phyloP scores from a whole-genome alignment of 257 asterid species.

The Ballota nigra region DNA sequence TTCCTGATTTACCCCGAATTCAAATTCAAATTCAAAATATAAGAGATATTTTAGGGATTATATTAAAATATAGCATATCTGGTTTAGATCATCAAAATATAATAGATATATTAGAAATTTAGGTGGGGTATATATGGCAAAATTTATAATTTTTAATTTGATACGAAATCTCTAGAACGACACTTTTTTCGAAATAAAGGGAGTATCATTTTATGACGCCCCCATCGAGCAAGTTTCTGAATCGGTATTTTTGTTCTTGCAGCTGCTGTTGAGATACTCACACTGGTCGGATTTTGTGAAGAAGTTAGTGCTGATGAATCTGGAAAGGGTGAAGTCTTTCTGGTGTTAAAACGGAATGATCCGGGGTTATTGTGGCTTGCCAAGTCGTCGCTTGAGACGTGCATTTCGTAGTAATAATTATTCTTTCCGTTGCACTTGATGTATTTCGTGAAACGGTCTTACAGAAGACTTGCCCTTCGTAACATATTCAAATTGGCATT shows the following conservation, averaged over 20 bases:
- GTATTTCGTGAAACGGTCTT: not conserved
- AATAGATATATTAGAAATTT: no score
- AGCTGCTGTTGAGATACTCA: constrained; percentile 77
- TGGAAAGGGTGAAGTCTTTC: constrained; percentile 51
- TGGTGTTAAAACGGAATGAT: constrained; percentile 72
- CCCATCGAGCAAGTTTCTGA: not conserved
- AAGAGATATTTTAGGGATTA: no score
- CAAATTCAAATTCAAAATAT: no score
- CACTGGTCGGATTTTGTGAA: constrained; percentile 66
- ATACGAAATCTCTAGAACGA: no score
- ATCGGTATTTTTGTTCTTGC: constrained; percentile 21
- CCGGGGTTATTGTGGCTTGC: constrained; percentile 94
- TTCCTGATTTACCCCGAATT: no score
- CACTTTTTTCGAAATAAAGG: no score
- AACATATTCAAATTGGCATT: not conserved
- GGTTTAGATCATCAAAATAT: no score
- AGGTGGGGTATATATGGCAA: no score
- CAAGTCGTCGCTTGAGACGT: constrained; percentile 62
- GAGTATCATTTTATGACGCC: not conserved
- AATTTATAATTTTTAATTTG: no score
- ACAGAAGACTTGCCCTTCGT: not conserved
- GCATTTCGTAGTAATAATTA: not conserved
- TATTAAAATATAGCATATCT: no score
- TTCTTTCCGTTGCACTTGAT: not conserved
- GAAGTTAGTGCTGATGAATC: constrained; percentile 36